Evolutionary conservation across 352 stramenopile species (phyloP).

Genomic region (Phytophthora pseudosyringae): DNA sequence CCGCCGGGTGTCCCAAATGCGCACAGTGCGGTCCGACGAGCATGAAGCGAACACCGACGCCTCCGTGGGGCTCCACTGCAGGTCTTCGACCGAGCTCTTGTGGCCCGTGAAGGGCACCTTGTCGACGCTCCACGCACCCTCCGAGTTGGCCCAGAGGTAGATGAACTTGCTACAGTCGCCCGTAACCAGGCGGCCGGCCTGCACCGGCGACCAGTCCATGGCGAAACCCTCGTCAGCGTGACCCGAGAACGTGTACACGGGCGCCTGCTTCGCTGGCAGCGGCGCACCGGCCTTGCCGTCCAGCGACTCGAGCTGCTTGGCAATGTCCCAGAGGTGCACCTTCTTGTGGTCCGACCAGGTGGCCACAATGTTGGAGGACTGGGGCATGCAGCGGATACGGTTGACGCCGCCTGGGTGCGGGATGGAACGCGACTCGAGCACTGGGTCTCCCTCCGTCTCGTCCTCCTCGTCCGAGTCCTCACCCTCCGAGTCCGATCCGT

Average conservation of each 20-base stretch:
- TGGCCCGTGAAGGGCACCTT: constrained; percentile 93
- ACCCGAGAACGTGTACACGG: constrained; percentile 95
- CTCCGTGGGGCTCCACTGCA: constrained; percentile 99
- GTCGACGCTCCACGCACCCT: constrained; percentile 85
- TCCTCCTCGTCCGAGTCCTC: constrained; percentile 91
- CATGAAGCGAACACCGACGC: constrained; percentile 96
- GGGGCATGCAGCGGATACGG: constrained; percentile 95
- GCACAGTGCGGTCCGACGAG: constrained; percentile 93
- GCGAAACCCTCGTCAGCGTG: constrained; percentile 98
- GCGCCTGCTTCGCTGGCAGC: constrained; percentile 60
- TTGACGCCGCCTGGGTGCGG: constrained; percentile 96
- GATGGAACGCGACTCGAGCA: constrained; percentile 96
- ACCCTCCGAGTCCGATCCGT: constrained; percentile 75
- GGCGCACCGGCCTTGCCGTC: constrained; percentile 76
- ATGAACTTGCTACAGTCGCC: constrained; percentile 98
- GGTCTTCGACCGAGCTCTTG: constrained; percentile 95
- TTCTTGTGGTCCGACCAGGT: constrained; percentile 96
- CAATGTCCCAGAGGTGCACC: constrained; percentile 97
- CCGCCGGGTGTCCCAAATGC: constrained; percentile 98
- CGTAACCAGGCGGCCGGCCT: constrained; percentile 91
- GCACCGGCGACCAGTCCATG: constrained; percentile 96
- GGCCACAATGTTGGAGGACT: constrained; percentile 96
- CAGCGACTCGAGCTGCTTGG: constrained; percentile 88
- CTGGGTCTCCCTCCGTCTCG: constrained; percentile 95
- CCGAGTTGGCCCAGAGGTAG: constrained; percentile 92